phyloP scores from a whole-genome alignment of 768 basidiomycete genomes.

The Boletus rex-veris region DNA sequence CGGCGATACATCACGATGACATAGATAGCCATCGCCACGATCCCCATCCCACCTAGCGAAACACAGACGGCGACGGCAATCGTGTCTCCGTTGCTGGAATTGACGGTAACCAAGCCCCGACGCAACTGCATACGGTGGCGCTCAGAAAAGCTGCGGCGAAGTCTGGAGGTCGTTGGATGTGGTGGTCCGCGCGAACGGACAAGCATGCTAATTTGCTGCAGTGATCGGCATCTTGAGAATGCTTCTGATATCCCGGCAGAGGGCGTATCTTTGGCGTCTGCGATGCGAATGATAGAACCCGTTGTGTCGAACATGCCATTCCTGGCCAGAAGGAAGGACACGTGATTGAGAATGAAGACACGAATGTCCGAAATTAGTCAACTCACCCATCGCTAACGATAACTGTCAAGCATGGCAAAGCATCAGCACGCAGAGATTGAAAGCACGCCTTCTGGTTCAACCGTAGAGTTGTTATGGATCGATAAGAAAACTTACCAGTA shows the following conservation, averaged over 20 bases:
- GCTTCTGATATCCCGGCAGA: not conserved
- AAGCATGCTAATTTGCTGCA: not conserved
- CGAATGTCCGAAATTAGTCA: not conserved
- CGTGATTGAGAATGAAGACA: not conserved
- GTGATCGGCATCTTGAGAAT: constrained; percentile 13
- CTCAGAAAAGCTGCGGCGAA: not conserved
- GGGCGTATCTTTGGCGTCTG: constrained; percentile 3
- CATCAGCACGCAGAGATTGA: not conserved
- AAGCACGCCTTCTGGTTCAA: not conserved
- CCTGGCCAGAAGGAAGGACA: constrained; percentile 24
- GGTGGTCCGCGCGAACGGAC: not conserved
- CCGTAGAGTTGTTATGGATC: not conserved
- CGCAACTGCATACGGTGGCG: constrained; percentile 3
- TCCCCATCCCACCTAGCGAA: constrained; percentile 20
- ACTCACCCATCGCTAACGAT: constrained; percentile 44
- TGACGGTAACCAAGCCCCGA: not conserved
- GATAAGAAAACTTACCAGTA: constrained; percentile 33
- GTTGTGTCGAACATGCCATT: constrained; percentile 34
- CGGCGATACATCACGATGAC: constrained; percentile 19
- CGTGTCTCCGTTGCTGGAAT: constrained; percentile 1
- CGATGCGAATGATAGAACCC: not conserved
- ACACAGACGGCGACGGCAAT: constrained; percentile 17
- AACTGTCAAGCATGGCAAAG: constrained; percentile 23
- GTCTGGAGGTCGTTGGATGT: not conserved
- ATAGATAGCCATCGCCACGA: constrained; percentile 13